Evolutionary conservation across 306 rosid genomes (phyloP).

Genomic region (Benincasa hispida): DNA sequence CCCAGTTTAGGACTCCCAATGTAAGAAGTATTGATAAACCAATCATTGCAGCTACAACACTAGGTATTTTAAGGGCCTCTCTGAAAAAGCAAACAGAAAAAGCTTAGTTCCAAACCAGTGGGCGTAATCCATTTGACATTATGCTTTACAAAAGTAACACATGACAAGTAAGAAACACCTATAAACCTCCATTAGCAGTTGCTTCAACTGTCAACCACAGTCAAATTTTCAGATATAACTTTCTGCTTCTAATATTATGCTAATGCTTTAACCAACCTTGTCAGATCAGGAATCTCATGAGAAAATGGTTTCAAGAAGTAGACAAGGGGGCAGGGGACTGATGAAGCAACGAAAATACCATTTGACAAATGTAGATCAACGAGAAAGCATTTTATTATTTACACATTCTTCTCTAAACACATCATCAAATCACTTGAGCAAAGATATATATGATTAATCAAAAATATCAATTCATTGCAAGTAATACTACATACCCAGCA

Average conservation of each 20-base stretch:
- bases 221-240: not conserved
- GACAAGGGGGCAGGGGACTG: not conserved
- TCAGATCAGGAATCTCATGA: not conserved
- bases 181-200: not conserved
- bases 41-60: slow-evolving; percentile 87
- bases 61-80: slow-evolving; percentile 57
- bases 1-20: slow-evolving; percentile 82
- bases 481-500: slow-evolving; percentile 49
- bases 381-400: not conserved
- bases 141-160: not conserved
- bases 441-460: not conserved
- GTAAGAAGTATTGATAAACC: slow-evolving; percentile 76
- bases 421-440: not conserved
- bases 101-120: not conserved
- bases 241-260: not conserved
- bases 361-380: not conserved
- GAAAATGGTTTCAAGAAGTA: not conserved
- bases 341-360: not conserved
- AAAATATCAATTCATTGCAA: not conserved
- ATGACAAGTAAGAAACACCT: slow-evolving; percentile 1
- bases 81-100: slow-evolving; percentile 27
- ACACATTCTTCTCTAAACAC: not conserved
- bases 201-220: not conserved
- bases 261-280: not conserved
- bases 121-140: not conserved